These are phyloP conservation scores for Cyberlindnera amylophila DNA, from an alignment of 805 yeast genomes.

Conservation along the genomic window DNA sequence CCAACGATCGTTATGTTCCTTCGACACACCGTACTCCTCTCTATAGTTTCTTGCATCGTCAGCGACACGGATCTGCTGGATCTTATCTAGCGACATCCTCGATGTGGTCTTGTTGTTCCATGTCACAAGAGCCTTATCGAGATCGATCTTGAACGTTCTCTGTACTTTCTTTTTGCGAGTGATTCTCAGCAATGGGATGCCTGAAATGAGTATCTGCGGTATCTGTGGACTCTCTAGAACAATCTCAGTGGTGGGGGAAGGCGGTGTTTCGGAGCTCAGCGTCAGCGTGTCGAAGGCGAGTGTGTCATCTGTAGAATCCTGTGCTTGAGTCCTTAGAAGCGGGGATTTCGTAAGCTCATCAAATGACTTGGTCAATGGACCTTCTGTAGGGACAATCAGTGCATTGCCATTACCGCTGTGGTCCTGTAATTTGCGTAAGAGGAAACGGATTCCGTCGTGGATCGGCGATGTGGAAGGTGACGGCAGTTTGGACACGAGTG, in stretches of 20 bases:
- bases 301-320: not conserved
- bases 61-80: constrained; percentile 57
- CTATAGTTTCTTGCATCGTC: constrained; percentile 79
- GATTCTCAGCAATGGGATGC: constrained; percentile 61
- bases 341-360: constrained; percentile 15
- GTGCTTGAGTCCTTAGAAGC: not conserved
- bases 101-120: constrained; percentile 50
- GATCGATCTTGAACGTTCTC: constrained; percentile 52
- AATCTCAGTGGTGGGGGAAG: constrained; percentile 7
- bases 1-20: constrained; percentile 69
- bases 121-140: constrained; percentile 47
- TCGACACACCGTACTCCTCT: constrained; percentile 74
- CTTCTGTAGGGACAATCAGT: constrained; percentile 18
- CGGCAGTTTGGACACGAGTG: constrained; percentile 16
- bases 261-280: not conserved
- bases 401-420: too few species aligned
- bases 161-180: constrained; percentile 67
- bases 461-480: constrained; percentile 12
- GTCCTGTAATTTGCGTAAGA: constrained; percentile 14
- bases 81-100: constrained; percentile 52
- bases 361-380: constrained; percentile 23
- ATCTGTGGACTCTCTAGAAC: constrained; percentile 35
- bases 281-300: not conserved
- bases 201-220: constrained; percentile 46
- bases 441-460: constrained; percentile 9